Conservation (phyloP, 2,329 filamentous ascomycete species). For the Xylariaceae sp. region DNA sequence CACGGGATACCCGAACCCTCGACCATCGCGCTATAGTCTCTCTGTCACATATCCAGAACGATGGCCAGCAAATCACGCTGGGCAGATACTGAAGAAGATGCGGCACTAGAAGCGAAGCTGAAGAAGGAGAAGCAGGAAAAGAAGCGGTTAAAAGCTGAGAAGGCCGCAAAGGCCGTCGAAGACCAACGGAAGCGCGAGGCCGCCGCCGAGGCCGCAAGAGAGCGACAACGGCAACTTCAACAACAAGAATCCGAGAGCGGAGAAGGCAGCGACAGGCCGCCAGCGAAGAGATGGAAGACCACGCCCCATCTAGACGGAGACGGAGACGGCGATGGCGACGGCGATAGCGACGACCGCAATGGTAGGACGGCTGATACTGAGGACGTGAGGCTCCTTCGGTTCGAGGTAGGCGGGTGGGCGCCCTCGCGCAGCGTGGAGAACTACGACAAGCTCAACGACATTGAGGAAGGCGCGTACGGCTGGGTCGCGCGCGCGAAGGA, state of each 20-base stretch:
- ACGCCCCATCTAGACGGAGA: constrained; percentile 37
- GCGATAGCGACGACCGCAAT: constrained; percentile 32
- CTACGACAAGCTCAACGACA: constrained; percentile 91
- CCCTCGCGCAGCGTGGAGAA: constrained; percentile 72
- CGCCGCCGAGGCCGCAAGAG: constrained; percentile 28
- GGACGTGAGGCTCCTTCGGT: constrained; percentile 59
- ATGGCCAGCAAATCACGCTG: constrained; percentile 77
- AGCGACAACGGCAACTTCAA: constrained; percentile 22
- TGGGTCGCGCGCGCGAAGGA: constrained; percentile 84
- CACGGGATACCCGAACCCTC: no score
- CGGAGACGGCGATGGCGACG: not conserved
- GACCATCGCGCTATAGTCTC: no score
- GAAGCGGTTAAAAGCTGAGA: constrained; percentile 76
- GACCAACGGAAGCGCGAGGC: constrained; percentile 27
- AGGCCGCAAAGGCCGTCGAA: constrained; percentile 65
- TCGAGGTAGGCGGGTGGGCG: constrained; percentile 63
- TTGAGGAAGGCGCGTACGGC: constrained; percentile 95
- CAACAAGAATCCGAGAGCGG: constrained; percentile 27
- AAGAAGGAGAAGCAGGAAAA: constrained; percentile 86
- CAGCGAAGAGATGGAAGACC: constrained; percentile 58
- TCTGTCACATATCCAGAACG: no score
- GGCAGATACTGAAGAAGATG: constrained; percentile 80
- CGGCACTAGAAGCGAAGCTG: constrained; percentile 63
- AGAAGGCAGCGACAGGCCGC: constrained; percentile 34
- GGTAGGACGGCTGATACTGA: constrained; percentile 13